A percentile compares a stretch with the other conserved stretches of the same genome.
phyloP scores from a whole-genome alignment of 352 stramenopile species.

The Aphanomyces invadans region DNA sequence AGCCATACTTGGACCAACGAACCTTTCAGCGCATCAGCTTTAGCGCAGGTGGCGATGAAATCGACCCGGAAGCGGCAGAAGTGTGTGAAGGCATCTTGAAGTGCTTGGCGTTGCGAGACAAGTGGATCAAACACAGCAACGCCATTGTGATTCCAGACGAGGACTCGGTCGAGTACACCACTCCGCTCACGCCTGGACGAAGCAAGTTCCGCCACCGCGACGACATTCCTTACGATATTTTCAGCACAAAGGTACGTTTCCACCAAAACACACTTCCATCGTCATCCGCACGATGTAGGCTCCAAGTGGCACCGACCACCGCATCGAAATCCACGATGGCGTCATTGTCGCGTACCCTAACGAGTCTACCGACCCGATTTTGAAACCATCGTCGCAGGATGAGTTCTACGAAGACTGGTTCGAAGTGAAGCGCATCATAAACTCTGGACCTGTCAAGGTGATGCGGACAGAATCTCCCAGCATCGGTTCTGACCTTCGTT shows the following conservation, averaged over 20 bases:
- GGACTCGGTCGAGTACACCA: conserved; percentile 11
- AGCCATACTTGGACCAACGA: conserved; percentile 62
- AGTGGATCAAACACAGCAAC: conserved; percentile 63
- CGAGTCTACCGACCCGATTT: conserved; percentile 30
- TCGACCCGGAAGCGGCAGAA: conserved; percentile 66
- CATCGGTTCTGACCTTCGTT: neutral
- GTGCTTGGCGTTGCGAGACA: conserved; percentile 54
- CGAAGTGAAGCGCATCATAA: conserved; percentile 80
- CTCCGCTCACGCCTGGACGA: conserved; percentile 28
- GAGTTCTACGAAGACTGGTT: conserved; percentile 74
- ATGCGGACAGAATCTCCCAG: no score
- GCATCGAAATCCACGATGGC: conserved; percentile 48
- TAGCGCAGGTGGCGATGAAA: conserved; percentile 48
- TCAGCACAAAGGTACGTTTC: conserved; percentile 24
- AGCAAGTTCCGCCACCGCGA: conserved; percentile 54
- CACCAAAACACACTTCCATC: neutral
- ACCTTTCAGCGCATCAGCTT: conserved; percentile 78
- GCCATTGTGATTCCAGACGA: conserved; percentile 26
- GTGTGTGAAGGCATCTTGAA: conserved; percentile 75
- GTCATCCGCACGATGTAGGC: neutral
- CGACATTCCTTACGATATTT: conserved; percentile 63
- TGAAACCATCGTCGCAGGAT: conserved; percentile 35
- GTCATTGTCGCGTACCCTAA: conserved; percentile 46
- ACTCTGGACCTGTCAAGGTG: conserved; percentile 82
- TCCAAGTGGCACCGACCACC: conserved; percentile 30